Evolutionary conservation across 495 filamentous ascomycete genomes (phyloP).

Genomic region (Neurospora sp.): DNA sequence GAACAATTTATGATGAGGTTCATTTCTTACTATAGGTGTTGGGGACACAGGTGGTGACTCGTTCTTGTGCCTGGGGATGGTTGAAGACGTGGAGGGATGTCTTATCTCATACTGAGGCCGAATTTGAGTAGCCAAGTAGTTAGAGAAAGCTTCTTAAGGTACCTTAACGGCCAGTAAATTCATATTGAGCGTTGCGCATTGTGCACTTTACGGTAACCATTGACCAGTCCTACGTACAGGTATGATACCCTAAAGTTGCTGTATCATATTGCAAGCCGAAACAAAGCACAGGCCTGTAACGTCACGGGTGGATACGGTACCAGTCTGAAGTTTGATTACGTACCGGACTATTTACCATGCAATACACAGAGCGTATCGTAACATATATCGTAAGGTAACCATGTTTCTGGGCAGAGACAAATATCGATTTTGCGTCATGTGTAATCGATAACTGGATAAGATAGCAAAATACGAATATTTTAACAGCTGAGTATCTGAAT

Average conservation of each 20-base stretch:
- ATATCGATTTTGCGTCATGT: neutral
- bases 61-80: neutral
- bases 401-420: neutral
- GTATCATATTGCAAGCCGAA: neutral
- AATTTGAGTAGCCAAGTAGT: neutral
- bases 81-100: neutral
- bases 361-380: neutral
- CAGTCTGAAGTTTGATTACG: neutral
- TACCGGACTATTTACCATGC: neutral
- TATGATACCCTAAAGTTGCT: neutral
- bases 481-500: neutral
- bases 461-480: neutral
- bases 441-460: neutral
- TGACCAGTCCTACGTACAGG: neutral
- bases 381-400: neutral
- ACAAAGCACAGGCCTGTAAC: neutral
- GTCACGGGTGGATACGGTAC: neutral
- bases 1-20: neutral
- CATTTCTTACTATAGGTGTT: neutral
- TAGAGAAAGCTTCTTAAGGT: neutral
- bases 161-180: neutral
- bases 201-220: neutral
- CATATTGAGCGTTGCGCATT: neutral
- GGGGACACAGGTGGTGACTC: neutral
- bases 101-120: neutral